Evolutionary conservation across 2,329 filamentous ascomycete species (phyloP).

Genomic region (Bipolaris cookei): DNA sequence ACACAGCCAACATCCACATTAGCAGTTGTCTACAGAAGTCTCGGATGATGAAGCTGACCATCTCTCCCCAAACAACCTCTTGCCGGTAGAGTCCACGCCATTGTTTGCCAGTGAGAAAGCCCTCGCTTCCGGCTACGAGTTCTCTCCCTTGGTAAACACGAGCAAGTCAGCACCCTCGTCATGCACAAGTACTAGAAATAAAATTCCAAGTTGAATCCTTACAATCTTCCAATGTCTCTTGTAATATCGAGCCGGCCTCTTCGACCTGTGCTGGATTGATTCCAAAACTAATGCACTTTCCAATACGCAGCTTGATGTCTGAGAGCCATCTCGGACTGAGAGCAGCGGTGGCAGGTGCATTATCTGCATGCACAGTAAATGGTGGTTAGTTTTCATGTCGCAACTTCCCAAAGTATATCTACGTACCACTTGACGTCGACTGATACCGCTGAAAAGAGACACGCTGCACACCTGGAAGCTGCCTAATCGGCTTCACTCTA

Average conservation of each 20-base stretch:
- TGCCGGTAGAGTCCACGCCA: constrained; percentile 69
- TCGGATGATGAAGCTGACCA: constrained; percentile 61
- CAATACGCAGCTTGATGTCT: constrained; percentile 69
- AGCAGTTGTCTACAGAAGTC: constrained; percentile 22
- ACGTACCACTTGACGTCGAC: constrained; percentile 15
- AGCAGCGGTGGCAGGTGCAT: constrained; percentile 11
- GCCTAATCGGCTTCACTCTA: not conserved
- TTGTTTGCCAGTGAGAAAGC: constrained; percentile 70
- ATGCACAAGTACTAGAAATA: no score
- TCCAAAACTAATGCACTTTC: constrained; percentile 78
- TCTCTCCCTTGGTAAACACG: constrained; percentile 57
- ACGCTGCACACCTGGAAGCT: constrained; percentile 3
- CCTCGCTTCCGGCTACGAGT: constrained; percentile 74
- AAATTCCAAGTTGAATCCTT: not conserved
- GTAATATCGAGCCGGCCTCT: constrained; percentile 65
- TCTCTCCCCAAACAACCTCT: constrained; percentile 82
- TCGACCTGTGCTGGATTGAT: constrained; percentile 63
- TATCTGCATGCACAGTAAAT: not conserved
- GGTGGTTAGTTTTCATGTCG: not conserved
- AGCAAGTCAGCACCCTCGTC: not conserved
- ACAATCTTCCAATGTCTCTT: constrained; percentile 68
- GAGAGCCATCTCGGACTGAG: constrained; percentile 69
- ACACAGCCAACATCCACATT: constrained; percentile 28
- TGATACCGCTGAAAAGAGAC: constrained; percentile 4
- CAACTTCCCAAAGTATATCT: not conserved